Conservation (phyloP, 202 grass and related monocot species). For the Zoysia matrella region DNA sequence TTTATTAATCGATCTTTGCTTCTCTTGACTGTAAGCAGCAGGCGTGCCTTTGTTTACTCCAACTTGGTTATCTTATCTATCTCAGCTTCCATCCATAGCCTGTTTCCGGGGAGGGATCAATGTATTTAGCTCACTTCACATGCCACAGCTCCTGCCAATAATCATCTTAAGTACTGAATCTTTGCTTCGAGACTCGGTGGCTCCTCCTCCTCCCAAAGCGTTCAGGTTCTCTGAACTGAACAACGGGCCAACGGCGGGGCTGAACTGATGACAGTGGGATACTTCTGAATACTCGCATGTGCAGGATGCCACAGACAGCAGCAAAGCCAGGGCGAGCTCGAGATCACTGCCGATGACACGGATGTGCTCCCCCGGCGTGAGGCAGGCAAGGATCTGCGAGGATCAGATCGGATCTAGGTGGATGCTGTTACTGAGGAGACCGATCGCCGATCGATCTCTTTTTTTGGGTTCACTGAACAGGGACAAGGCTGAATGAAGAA, state of each 20-base stretch:
- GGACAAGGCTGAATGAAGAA: too few species aligned
- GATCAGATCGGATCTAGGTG: constrained; percentile 37
- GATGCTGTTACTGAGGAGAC: background rate
- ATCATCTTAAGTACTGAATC: background rate
- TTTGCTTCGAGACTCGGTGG: constrained; percentile 10
- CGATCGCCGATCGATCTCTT: background rate
- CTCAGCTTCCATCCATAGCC: background rate
- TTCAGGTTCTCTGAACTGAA: constrained; percentile 41
- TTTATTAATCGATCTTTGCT: background rate
- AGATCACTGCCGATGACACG: background rate
- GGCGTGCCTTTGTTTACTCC: constrained; percentile 20
- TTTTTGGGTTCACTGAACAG: background rate
- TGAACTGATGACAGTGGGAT: background rate
- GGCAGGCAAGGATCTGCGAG: constrained; percentile 22
- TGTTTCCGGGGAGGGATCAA: constrained; percentile 22
- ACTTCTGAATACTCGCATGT: background rate
- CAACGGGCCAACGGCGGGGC: background rate
- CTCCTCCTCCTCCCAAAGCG: background rate
- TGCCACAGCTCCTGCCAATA: background rate
- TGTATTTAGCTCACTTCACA: constrained; percentile 6
- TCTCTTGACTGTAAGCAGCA: background rate
- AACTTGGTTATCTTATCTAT: constrained; percentile 11
- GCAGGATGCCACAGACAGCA: constrained; percentile 9
- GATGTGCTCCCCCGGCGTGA: constrained; percentile 22
- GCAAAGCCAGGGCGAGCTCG: background rate